These are phyloP conservation scores for Trypanosoma grayi DNA, from an alignment of 208 protist species.

Conservation along the genomic window DNA sequence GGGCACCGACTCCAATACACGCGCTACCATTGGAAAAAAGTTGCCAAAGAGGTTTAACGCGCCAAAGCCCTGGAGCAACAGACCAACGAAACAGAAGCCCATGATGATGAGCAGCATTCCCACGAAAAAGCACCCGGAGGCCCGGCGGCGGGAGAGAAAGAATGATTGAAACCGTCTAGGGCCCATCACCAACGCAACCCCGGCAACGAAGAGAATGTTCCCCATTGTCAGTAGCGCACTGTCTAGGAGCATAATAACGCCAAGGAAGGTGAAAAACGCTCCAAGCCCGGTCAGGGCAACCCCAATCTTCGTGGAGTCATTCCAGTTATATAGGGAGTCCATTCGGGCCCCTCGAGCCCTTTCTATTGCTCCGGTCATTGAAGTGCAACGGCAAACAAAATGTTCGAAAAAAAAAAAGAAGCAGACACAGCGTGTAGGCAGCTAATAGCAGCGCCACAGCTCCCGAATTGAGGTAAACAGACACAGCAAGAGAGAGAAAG, in stretches of 20 bases:
- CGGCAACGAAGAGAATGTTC: constrained; percentile 85
- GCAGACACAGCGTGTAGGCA: not conserved
- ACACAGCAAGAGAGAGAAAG: no score
- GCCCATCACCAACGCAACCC: constrained; percentile 86
- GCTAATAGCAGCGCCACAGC: not conserved
- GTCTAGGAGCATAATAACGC: constrained; percentile 80
- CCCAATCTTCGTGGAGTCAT: constrained; percentile 87
- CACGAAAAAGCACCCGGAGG: constrained; percentile 83
- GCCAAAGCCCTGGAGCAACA: constrained; percentile 83
- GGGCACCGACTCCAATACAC: constrained; percentile 84
- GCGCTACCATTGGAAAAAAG: constrained; percentile 86
- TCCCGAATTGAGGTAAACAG: not conserved
- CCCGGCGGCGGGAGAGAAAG: constrained; percentile 71
- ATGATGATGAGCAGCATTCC: constrained; percentile 82
- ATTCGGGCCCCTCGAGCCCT: constrained; percentile 20
- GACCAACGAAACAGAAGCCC: constrained; percentile 76
- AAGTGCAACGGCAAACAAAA: not conserved
- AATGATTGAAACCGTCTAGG: constrained; percentile 69
- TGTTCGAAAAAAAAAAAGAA: constrained; percentile 1
- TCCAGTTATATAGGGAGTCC: constrained; percentile 90
- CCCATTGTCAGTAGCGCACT: constrained; percentile 88
- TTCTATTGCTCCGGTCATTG: not conserved
- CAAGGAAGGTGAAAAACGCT: constrained; percentile 77
- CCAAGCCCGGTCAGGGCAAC: constrained; percentile 82
- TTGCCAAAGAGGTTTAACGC: constrained; percentile 90